Evolutionary conservation across 1,139 yeast species (phyloP).

Genomic region (Hansenula sp.): DNA sequence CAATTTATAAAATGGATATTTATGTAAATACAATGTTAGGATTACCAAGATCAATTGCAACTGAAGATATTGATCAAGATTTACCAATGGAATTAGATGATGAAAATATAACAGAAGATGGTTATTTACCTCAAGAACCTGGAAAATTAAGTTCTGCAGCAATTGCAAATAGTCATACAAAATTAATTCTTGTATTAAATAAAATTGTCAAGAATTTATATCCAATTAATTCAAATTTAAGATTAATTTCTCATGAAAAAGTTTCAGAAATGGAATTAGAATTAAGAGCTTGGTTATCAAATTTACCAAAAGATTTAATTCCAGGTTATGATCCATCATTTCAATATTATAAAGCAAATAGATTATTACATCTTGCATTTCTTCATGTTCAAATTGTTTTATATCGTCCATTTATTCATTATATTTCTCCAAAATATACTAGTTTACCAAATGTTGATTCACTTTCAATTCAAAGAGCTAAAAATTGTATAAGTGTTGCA

Average conservation of each 20-base stretch:
- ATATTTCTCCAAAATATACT: conserved; percentile 44
- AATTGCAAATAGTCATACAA: conserved; percentile 84
- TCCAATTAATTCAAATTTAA: conserved; percentile 40
- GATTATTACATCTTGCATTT: conserved; percentile 71
- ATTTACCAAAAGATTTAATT: conserved; percentile 65
- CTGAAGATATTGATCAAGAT: conserved; percentile 86
- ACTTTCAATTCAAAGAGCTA: conserved; percentile 63
- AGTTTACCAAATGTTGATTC: conserved; percentile 38
- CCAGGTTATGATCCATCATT: conserved; percentile 66
- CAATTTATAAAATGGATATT: conserved; percentile 87
- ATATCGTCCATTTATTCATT: conserved; percentile 90
- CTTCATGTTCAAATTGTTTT: conserved; percentile 80
- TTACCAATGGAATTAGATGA: conserved; percentile 84
- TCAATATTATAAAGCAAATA: conserved; percentile 70
- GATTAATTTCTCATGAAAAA: conserved; percentile 39
- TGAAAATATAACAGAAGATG: conserved; percentile 68
- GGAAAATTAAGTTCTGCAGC: conserved; percentile 63
- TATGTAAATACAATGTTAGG: conserved; percentile 89
- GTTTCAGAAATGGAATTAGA: conserved; percentile 73
- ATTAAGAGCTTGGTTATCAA: conserved; percentile 69
- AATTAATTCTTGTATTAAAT: conserved; percentile 55
- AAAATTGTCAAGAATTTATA: conserved; percentile 52
- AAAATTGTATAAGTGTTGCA: conserved; percentile 82
- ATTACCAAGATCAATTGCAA: conserved; percentile 65
- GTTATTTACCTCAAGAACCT: conserved; percentile 30